Evolutionary conservation across 2,329 filamentous ascomycete species (phyloP).

Genomic region (Ascochyta lentis): DNA sequence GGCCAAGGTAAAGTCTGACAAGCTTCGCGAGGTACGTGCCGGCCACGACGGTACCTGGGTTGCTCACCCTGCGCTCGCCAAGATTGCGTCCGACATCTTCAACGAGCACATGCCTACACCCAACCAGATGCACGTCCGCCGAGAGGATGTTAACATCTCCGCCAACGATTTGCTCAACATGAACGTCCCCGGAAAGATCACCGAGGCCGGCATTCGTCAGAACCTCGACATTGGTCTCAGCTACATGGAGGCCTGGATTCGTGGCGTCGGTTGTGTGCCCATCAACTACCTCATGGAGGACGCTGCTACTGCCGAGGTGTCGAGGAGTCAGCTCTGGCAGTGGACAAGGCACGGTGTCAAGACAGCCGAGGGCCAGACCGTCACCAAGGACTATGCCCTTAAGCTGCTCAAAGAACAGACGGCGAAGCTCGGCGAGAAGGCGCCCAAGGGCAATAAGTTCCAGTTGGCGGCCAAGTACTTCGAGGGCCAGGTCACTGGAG

Average conservation of each 20-base stretch:
- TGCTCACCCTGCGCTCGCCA: slow-evolving; percentile 88
- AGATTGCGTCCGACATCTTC: slow-evolving; percentile 90
- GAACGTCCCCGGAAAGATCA: slow-evolving; percentile 92
- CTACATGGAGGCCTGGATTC: slow-evolving; percentile 99
- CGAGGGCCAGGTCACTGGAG: slow-evolving; percentile 88
- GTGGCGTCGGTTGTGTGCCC: slow-evolving; percentile 92
- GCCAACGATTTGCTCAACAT: slow-evolving; percentile 95
- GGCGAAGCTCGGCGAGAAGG: slow-evolving; percentile 74
- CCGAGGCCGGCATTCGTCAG: slow-evolving; percentile 94
- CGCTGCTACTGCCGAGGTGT: slow-evolving; percentile 95
- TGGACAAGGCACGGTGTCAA: slow-evolving; percentile 79
- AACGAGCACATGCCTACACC: slow-evolving; percentile 98
- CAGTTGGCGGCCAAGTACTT: slow-evolving; percentile 92
- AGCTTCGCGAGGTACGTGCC: slow-evolving; percentile 92
- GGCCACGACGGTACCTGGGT: slow-evolving; percentile 99
- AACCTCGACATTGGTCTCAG: slow-evolving; percentile 95
- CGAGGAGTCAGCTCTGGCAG: slow-evolving; percentile 93
- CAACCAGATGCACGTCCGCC: slow-evolving; percentile 90
- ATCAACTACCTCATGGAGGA: slow-evolving; percentile 99
- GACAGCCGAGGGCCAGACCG: slow-evolving; percentile 86
- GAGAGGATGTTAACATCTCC: slow-evolving; percentile 86
- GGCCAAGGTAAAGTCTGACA: slow-evolving; percentile 91
- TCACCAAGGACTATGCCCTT: slow-evolving; percentile 91
- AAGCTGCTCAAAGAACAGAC: slow-evolving; percentile 86
- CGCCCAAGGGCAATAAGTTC: slow-evolving; percentile 88